Evolutionary conservation across 495 filamentous ascomycete species (phyloP).

Genomic region (Aspergillus panamensis): DNA sequence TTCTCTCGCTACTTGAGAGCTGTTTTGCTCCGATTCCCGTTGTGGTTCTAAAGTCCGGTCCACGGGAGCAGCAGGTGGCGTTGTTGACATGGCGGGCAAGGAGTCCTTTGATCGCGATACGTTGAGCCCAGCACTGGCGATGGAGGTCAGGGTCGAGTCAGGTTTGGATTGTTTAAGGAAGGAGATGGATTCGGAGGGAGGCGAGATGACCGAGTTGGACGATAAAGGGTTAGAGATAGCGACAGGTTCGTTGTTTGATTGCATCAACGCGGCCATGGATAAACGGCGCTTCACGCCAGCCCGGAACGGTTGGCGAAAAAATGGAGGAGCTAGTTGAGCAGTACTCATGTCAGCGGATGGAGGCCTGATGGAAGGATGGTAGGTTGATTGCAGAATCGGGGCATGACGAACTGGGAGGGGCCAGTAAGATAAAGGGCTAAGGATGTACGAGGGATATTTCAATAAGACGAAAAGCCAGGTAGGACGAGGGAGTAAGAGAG

Average conservation of each 20-base stretch:
- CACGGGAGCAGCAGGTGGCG: slow-evolving; percentile 23
- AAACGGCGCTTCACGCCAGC: slow-evolving; percentile 34
- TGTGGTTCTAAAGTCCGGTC: slow-evolving; percentile 37
- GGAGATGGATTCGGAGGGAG: slow-evolving; percentile 30
- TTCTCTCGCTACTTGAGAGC: slow-evolving; percentile 44
- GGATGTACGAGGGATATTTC: slow-evolving; percentile 2
- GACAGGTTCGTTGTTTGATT: slow-evolving; percentile 44
- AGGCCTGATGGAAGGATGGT: slow-evolving; percentile 46
- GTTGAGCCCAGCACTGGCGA: slow-evolving; percentile 46
- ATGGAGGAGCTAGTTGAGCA: slow-evolving; percentile 56
- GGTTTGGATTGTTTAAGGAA: slow-evolving; percentile 42
- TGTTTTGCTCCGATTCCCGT: slow-evolving; percentile 38
- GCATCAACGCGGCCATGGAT: slow-evolving; percentile 50
- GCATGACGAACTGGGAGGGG: neutral
- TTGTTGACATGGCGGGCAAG: slow-evolving; percentile 33
- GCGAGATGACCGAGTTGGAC: slow-evolving; percentile 30
- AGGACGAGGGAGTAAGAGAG: slow-evolving; percentile 7
- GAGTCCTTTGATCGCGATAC: slow-evolving; percentile 39
- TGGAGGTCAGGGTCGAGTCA: slow-evolving; percentile 43
- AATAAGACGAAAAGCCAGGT: neutral
- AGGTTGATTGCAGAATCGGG: slow-evolving; percentile 5
- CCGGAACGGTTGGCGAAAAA: slow-evolving; percentile 43
- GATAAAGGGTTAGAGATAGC: slow-evolving; percentile 38
- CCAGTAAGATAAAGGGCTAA: neutral
- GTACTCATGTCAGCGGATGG: slow-evolving; percentile 64